Evolutionary conservation across 352 stramenopile species (phyloP), one percentile per base, ranked within the genome.

Genomic region (Phytophthora hybrid): DNA sequence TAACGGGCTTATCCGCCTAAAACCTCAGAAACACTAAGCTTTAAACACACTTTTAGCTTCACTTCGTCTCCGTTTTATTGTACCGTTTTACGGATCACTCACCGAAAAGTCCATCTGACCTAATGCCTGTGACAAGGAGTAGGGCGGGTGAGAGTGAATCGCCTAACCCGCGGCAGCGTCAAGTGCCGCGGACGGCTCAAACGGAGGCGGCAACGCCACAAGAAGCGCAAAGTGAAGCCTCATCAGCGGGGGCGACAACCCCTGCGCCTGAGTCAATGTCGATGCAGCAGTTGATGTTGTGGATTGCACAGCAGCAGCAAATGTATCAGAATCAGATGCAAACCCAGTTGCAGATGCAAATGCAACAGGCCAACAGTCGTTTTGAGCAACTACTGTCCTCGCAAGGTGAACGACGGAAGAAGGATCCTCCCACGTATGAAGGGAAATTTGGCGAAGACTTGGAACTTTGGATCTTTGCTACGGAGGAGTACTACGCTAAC

Each of bases 351-450:
- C 54, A 60, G 29, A 29, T 29, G 16, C 54, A 49, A 29, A 60
- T 49, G 31, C 55, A 51, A 5, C 55, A 61, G 11, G 32, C 55
- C 18, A 61, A 61, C 8, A 16, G 7, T n/a, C 18, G 55, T 19
- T 61, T 61, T 21, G 34, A 61, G 5, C 41, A 49, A n/a, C 32
- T 61, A 8, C 7, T 61, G 5, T 29, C 55, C 5, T 49, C 55
- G 0, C 7, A 16, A 29, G 55, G 55, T 31, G 55, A 61, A 5
- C 16, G 21, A 10, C 18, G 13, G n/a, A 61, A 61, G 55, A 66
- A 66, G 59, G 59, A 66, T 66, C 26, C 59, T 13, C 46, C 59
- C 13, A 66, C 13, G n/a, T n/a, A n/a, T n/a, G n/a, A n/a, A n/a
- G n/a, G n/a, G n/a, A n/a, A n/a, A n/a, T n/a, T n/a, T n/a, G 47